These are phyloP conservation scores for Colletotrichum noveboracense DNA, from an alignment of 2,329 filamentous ascomycete genomes.

Conservation along the genomic window DNA sequence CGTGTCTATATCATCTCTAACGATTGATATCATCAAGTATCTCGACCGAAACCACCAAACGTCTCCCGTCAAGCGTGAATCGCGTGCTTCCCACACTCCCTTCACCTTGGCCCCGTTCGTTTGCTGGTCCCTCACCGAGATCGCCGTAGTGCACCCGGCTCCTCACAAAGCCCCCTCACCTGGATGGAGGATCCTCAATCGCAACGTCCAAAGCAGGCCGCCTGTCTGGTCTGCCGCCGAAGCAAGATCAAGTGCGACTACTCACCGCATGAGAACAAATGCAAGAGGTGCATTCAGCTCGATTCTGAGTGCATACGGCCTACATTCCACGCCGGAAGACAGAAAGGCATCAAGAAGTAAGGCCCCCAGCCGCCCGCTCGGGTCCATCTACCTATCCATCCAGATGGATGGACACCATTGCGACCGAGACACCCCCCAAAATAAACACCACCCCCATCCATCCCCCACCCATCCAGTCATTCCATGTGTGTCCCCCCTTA, in stretches of 20 bases:
- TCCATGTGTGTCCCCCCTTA: constrained; percentile 18
- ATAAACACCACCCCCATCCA: background rate
- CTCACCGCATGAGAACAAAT: constrained; percentile 54
- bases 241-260: constrained; percentile 74
- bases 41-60: background rate
- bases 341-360: constrained; percentile 80
- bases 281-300: constrained; percentile 65
- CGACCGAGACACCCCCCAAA: background rate
- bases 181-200: constrained; percentile 23
- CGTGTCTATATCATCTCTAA: constrained; percentile 13
- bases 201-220: constrained; percentile 45
- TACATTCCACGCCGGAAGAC: constrained; percentile 75
- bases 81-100: background rate
- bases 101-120: background rate
- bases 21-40: background rate
- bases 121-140: constrained; percentile 11
- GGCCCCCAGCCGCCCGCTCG: constrained; percentile 20
- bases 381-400: background rate
- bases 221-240: constrained; percentile 67
- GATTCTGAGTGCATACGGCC: constrained; percentile 69
- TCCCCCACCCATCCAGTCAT: background rate
- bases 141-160: constrained; percentile 18
- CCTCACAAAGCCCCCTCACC: constrained; percentile 19
- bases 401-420: background rate
- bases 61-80: background rate